Evolutionary conservation across 768 basidiomycete species (phyloP).

Genomic region (Lactifluus volemus): DNA sequence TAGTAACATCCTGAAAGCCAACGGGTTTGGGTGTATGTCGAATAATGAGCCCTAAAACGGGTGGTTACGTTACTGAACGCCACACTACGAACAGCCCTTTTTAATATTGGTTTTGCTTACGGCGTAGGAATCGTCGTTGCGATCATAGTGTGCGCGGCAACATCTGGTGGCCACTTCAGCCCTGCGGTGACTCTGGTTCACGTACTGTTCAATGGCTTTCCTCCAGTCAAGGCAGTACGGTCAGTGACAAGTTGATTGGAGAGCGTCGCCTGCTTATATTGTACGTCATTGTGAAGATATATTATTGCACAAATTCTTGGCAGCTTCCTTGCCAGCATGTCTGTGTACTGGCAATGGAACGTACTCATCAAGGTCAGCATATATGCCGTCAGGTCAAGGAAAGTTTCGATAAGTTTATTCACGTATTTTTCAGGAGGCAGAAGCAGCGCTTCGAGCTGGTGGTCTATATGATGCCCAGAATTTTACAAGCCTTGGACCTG

Average conservation of each 20-base stretch:
- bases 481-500: constrained; percentile 31
- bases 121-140: constrained; percentile 33
- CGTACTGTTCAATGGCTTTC: constrained; percentile 47
- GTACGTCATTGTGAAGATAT: constrained; percentile 20
- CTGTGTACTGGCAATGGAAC: constrained; percentile 26
- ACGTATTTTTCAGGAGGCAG: constrained; percentile 17
- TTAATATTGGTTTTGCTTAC: constrained; percentile 31
- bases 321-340: constrained; percentile 24
- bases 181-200: constrained; percentile 52
- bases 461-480: constrained; percentile 26
- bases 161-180: constrained; percentile 35
- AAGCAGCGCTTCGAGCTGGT: constrained; percentile 25
- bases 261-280: neutral
- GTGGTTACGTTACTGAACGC: neutral
- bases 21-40: constrained; percentile 26
- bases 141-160: constrained; percentile 26
- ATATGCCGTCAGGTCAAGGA: neutral
- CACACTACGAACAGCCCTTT: constrained; percentile 21
- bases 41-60: neutral
- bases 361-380: constrained; percentile 16
- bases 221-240: constrained; percentile 42
- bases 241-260: constrained; percentile 22
- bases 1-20: constrained; percentile 21
- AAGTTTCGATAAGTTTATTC: neutral
- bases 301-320: constrained; percentile 29